Conservation (phyloP, 176 grass and related monocot species). For the Pontederia paniculata region DNA sequence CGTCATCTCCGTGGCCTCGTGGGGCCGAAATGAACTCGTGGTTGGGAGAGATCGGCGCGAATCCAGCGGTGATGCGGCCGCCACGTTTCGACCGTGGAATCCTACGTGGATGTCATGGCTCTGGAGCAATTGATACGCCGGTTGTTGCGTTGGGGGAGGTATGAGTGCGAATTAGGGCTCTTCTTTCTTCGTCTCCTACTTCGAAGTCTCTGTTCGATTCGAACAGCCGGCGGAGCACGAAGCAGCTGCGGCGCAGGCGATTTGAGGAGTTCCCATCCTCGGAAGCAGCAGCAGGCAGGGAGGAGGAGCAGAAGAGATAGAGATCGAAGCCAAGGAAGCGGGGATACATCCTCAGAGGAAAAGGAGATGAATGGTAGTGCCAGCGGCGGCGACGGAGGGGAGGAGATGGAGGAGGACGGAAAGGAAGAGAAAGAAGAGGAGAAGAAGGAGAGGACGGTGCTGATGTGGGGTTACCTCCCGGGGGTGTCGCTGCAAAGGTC, state of each 20-base stretch:
- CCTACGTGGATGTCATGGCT: conserved; percentile 48
- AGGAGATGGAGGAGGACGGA: conserved; percentile 23
- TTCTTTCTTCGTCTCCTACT: background rate
- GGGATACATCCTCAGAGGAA: background rate
- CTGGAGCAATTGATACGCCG: conserved; percentile 64
- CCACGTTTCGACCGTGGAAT: conserved; percentile 50
- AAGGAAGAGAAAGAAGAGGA: conserved; percentile 22
- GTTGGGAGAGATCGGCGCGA: conserved; percentile 24
- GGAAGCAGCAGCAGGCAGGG: too few relatives aligned
- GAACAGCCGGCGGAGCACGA: background rate
- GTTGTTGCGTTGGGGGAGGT: too few relatives aligned
- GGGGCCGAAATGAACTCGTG: conserved; percentile 28
- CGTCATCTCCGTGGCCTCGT: too few relatives aligned
- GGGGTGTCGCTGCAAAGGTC: conserved; percentile 82
- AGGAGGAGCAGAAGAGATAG: too few relatives aligned
- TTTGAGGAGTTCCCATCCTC: too few relatives aligned
- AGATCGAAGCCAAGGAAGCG: background rate
- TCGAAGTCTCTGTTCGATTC: background rate
- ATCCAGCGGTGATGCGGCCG: conserved; percentile 35
- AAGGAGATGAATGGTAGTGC: conserved; percentile 63
- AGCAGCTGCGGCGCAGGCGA: too few relatives aligned
- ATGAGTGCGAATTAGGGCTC: conserved; percentile 18
- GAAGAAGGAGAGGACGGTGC: conserved; percentile 49
- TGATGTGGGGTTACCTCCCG: conserved; percentile 99
- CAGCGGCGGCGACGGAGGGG: background rate